These are phyloP conservation scores for Pelargonium nanum DNA, from an alignment of 345 rosid species.

Conservation along the genomic window DNA sequence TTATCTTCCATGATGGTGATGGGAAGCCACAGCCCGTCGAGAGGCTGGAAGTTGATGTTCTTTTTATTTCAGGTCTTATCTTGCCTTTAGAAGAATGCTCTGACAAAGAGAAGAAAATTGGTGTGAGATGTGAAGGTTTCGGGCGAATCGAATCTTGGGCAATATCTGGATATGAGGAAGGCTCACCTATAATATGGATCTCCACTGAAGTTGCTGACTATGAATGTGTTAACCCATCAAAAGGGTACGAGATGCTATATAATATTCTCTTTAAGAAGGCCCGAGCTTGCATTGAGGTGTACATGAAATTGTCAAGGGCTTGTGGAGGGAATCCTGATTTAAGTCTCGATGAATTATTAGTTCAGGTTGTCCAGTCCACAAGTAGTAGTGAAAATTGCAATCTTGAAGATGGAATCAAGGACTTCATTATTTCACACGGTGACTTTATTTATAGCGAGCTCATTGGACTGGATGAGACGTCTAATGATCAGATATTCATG, in stretches of 20 bases:
- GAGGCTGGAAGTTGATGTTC: conserved; percentile 44
- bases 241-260: conserved; percentile 32
- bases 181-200: conserved; percentile 49
- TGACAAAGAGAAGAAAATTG: conserved; percentile 30
- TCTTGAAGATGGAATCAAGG: conserved; percentile 26
- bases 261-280: conserved; percentile 49
- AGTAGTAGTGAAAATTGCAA: conserved; percentile 34
- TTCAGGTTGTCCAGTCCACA: conserved; percentile 46
- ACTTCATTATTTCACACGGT: conserved; percentile 50
- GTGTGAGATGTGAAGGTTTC: conserved; percentile 43
- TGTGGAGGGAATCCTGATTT: conserved; percentile 49
- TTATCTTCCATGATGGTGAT: conserved; percentile 29
- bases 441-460: conserved; percentile 59
- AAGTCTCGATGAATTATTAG: conserved; percentile 57
- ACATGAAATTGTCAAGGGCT: conserved; percentile 39
- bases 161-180: conserved; percentile 67
- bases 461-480: conserved; percentile 49
- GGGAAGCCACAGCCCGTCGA: conserved; percentile 25
- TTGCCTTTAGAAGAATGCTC: conserved; percentile 33
- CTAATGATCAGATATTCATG: conserved; percentile 26
- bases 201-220: conserved; percentile 54
- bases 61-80: conserved; percentile 44
- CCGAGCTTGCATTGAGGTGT: conserved; percentile 46
- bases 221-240: conserved; percentile 43
- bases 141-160: conserved; percentile 49